phyloP scores from a whole-genome alignment of 148 eudicot genomes.

The Rhododendron ferrugineum region DNA sequence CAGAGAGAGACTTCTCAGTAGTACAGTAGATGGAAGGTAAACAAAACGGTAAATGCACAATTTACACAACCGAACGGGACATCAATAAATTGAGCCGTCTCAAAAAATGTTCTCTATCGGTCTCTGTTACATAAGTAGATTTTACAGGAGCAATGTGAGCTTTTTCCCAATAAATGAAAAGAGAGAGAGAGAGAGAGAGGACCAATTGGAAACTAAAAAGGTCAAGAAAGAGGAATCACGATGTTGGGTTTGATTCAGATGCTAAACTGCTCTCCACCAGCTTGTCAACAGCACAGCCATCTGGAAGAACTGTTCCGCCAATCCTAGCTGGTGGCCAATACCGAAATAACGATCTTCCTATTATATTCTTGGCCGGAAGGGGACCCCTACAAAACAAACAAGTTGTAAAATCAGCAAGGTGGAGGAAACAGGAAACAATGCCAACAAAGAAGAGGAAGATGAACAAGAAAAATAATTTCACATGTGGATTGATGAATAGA shows the following conservation, averaged over 20 bases:
- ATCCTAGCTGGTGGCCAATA: slow-evolving; percentile 87
- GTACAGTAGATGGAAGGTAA: background rate
- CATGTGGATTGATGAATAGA: background rate
- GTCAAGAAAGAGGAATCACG: background rate
- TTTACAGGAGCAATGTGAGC: background rate
- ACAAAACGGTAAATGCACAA: background rate
- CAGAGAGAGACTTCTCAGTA: background rate
- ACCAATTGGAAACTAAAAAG: too few relatives aligned
- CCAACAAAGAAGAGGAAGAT: background rate
- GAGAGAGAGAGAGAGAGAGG: background rate
- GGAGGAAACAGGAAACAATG: background rate
- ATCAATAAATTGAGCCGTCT: slow-evolving; percentile 5
- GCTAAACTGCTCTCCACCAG: slow-evolving; percentile 31
- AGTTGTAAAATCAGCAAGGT: background rate
- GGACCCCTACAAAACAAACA: slow-evolving; percentile 61
- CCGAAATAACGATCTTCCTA: slow-evolving; percentile 81
- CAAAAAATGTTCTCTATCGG: background rate
- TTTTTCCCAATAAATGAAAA: background rate
- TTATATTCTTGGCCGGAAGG: slow-evolving; percentile 78
- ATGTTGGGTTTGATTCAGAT: slow-evolving; percentile 22
- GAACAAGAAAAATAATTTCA: background rate
- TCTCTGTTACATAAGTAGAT: background rate
- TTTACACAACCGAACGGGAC: background rate
- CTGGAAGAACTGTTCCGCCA: slow-evolving; percentile 71
- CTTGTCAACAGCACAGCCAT: slow-evolving; percentile 69